Conservation (phyloP, 2,329 filamentous ascomycete genomes). For the Aspergillus versicolor region DNA sequence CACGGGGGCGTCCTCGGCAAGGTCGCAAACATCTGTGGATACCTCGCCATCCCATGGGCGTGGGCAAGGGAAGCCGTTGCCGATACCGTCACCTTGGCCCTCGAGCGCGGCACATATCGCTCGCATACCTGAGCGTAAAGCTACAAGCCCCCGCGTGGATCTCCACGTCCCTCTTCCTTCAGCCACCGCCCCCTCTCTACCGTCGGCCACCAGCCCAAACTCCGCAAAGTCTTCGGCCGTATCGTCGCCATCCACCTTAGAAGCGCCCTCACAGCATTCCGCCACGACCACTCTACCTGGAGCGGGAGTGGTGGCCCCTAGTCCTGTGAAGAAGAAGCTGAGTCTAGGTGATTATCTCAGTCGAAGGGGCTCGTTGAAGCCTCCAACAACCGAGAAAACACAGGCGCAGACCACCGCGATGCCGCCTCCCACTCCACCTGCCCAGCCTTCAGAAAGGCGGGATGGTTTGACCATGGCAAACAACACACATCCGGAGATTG, state of each 20-base stretch:
- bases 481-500: conserved; percentile 9
- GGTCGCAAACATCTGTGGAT: conserved; percentile 18
- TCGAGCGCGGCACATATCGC: conserved; percentile 40
- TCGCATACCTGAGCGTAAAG: conserved; percentile 25
- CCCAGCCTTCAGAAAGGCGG: conserved; percentile 16
- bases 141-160: conserved; percentile 20
- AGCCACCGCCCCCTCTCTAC: conserved; percentile 19
- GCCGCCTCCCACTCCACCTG: conserved; percentile 26
- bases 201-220: conserved; percentile 28
- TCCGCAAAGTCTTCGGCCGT: conserved; percentile 30
- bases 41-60: conserved; percentile 17
- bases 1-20: conserved; percentile 17
- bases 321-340: conserved; percentile 52
- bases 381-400: conserved; percentile 43
- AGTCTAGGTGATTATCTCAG: conserved; percentile 52
- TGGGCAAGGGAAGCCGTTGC: conserved; percentile 21
- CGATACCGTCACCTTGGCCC: conserved; percentile 33
- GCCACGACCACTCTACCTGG: conserved; percentile 21
- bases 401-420: conserved; percentile 28
- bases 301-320: conserved; percentile 41
- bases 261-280: conserved; percentile 24
- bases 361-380: conserved; percentile 40
- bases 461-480: conserved; percentile 15
- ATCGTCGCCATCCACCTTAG: conserved; percentile 29
- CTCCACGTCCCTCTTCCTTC: conserved; percentile 31